Evolutionary conservation across 2,329 filamentous ascomycete species (phyloP), one percentile per base, ranked within the genome.

Genomic region (Fusarium papillatum): DNA sequence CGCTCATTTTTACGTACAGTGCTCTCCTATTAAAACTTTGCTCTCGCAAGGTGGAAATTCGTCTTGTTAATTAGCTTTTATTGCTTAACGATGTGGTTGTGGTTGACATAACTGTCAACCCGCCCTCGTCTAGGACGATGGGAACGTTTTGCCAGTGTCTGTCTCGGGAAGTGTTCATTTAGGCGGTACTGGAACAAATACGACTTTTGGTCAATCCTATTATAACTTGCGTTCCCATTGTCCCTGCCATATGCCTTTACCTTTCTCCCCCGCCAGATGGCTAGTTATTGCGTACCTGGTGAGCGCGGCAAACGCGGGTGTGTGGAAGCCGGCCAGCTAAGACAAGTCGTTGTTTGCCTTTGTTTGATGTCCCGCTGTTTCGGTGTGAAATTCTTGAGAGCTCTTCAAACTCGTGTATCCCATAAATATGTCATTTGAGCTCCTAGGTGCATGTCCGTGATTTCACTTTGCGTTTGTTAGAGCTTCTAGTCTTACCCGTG

Each of bases 301-400:
- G 46, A 48, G 43, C 16, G 7, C 8, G 24, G 9, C 22, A 17
- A 16, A 26, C 46, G 22, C 14, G 7, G 22, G 46, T 4, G 8
- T 17, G 7, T 24, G 43, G 13, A 48, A 48, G 46, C 22, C 22
- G 5, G 9, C 4, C 7, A 48, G 46, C 46, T 0, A 26, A 17
- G 7, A 38, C 36, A 11, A 9, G 4, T 16, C 7, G 1, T 24
- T 24, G 4, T 48, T 17, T 17, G 16, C 0, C 22, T 48, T 26
- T 5, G 24, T 17, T 26, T 10, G 14, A 48, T 26, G 16, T 4
- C 5, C 8, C 17, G 8, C 17, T 10, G 29, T 24, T 26, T 16
- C 0, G 1, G 1, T 48, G 2, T 6, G 5, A 4, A 17, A 5
- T 17, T 1, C n/a, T 46, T 46, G 1, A 11, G 22, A 14, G n/a